Evolutionary conservation across 140 eudicot genomes (phyloP).

Genomic region (Bidens hawaiensis): DNA sequence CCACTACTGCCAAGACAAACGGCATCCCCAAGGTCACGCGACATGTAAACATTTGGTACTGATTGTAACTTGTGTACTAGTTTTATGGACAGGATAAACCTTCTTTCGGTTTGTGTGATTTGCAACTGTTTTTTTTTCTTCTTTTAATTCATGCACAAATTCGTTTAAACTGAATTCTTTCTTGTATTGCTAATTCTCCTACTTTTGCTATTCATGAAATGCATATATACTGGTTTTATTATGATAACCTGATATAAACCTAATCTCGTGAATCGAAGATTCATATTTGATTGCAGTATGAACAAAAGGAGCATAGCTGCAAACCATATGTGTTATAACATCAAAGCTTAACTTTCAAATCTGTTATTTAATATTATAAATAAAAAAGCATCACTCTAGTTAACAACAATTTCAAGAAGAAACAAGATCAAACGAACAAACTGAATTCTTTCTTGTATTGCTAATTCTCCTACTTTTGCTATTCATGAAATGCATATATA

Average conservation of each 20-base stretch:
- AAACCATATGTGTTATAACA: not conserved
- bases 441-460: not conserved
- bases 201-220: constrained; percentile 7
- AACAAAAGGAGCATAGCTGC: not conserved
- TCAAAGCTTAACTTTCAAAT: not conserved
- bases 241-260: not conserved
- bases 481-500: constrained; percentile 16
- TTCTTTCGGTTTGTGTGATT: constrained; percentile 8
- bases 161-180: not conserved
- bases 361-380: constrained; percentile 15
- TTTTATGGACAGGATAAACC: constrained; percentile 16
- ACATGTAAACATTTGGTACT: constrained; percentile 13
- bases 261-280: not conserved
- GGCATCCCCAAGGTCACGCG: constrained; percentile 16
- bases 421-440: constrained; percentile 25
- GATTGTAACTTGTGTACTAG: constrained; percentile 32
- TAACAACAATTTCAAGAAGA: constrained; percentile 20
- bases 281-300: not conserved
- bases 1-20: constrained; percentile 25
- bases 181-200: not conserved
- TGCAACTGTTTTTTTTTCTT: constrained; percentile 7
- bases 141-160: constrained; percentile 21
- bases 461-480: not conserved
- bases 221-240: constrained; percentile 9
- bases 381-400: constrained; percentile 17